Evolutionary conservation across 208 protist genomes (phyloP), one percentile per base, ranked within the genome.

Genomic region (Crithidia thermophila): DNA sequence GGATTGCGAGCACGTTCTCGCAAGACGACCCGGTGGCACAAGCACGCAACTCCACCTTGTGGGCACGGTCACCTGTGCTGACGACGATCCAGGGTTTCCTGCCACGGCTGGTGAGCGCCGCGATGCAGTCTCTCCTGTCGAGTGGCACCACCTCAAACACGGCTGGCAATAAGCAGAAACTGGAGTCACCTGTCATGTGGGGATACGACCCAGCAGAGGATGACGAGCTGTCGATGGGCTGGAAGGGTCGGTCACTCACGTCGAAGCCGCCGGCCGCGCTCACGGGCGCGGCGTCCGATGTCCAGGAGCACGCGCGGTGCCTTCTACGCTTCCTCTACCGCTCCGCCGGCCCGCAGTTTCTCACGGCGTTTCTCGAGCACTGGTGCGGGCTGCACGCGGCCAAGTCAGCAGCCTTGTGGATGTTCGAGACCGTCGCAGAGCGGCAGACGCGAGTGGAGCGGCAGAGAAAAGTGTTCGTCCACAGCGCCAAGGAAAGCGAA

Each of bases 1-100:
- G 67, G 67, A 66, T 74, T 18, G 67, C 67, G 18, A 74, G 67
- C 52, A 67, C 67, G 10, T 74, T 74, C 34, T 55, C 51, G 20
- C 59, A 60, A 33, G 59, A 67, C 20, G 67, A 74, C 21, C 67
- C 67, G 4, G 59, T 67, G 23, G 51, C 49, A 9, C 59, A 67
- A 36, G 67, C 59, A 4, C 58, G 60, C 20, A 52, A 20, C 25
- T 47, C 59, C 3, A 60, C 67, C 21, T 42, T 74, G 49, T 77
- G 71, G 71, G 16, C 39, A 1, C 60, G 56, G 31, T 69, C 71
- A 0, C 23, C 56, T 4, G 59, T 71, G 14, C 63, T 77, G 47
- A 40, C 45, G 21, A 61, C 62, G 3, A 21, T 67, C 23, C 61
- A 63, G 4, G 50, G 5, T 1, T 25, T 33, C 9, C 40, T 77